Evolutionary conservation across 2,329 filamentous ascomycete species (phyloP).

Genomic region (Periconia digitata): DNA sequence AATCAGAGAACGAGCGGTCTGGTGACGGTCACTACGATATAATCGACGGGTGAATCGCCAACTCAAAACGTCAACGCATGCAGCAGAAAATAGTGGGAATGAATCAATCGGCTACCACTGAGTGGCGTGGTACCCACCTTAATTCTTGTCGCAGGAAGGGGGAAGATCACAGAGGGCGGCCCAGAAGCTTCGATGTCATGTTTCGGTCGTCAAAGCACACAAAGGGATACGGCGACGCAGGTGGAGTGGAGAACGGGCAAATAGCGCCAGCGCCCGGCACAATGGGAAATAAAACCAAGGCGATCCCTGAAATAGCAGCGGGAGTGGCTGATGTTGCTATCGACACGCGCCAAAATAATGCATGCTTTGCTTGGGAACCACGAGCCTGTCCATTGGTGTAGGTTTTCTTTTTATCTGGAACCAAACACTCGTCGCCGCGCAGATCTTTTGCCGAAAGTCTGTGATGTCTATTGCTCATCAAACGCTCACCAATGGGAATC

Average conservation of each 20-base stretch:
- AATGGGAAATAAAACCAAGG: slow-evolving; percentile 15
- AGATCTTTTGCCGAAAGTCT: background rate
- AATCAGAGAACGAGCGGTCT: background rate
- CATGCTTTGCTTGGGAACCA: background rate
- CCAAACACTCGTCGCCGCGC: too few species aligned
- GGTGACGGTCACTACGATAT: background rate
- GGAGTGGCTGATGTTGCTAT: slow-evolving; percentile 9
- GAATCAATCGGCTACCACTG: slow-evolving; percentile 1
- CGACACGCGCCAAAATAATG: slow-evolving; percentile 1
- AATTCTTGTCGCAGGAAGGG: slow-evolving; percentile 14
- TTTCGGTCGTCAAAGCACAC: slow-evolving; percentile 24
- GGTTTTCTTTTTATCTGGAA: too few species aligned
- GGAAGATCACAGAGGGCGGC: slow-evolving; percentile 18
- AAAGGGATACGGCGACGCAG: slow-evolving; percentile 14
- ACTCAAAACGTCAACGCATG: background rate
- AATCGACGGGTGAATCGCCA: background rate
- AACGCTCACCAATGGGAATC: background rate
- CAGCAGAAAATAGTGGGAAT: background rate
- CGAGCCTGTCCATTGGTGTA: background rate
- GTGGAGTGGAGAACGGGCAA: slow-evolving; percentile 22
- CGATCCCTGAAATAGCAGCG: slow-evolving; percentile 3
- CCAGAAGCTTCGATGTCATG: slow-evolving; percentile 34
- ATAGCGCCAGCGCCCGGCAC: slow-evolving; percentile 17
- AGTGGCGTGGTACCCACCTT: slow-evolving; percentile 11
- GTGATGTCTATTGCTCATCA: background rate